A percentile compares a stretch with the other conserved stretches of the same genome.
Conservation (phyloP, 169 alveolate species). For the Cryptosporidium sp. region DNA sequence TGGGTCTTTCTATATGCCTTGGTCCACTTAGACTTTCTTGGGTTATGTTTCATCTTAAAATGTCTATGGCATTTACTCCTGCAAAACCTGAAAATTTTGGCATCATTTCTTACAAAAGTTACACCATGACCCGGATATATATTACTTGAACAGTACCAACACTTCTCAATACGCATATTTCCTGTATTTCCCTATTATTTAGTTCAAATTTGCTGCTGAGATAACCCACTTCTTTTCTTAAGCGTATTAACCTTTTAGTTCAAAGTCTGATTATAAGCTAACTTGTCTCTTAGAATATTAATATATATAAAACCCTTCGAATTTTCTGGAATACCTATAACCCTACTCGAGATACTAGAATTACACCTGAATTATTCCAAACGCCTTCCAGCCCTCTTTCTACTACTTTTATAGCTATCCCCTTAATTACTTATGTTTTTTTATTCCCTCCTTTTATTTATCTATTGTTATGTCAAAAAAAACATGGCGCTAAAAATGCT, state of each 20-base stretch:
- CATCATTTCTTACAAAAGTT: slow-evolving; percentile 97
- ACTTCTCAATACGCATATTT: slow-evolving; percentile 95
- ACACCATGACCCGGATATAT: slow-evolving; percentile 99
- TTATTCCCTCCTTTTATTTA: slow-evolving; percentile 27
- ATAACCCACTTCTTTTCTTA: background rate
- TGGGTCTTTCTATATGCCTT: slow-evolving; percentile 95
- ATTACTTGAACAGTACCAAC: slow-evolving; percentile 96
- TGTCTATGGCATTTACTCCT: slow-evolving; percentile 97
- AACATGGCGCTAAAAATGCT: slow-evolving; percentile 9
- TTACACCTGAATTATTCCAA: background rate
- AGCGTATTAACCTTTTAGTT: background rate
- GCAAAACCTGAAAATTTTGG: slow-evolving; percentile 97
- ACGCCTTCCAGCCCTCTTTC: background rate
- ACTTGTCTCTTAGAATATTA: background rate
- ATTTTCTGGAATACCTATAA: background rate
- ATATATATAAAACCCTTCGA: background rate
- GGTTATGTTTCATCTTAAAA: slow-evolving; percentile 98
- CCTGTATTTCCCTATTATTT: background rate
- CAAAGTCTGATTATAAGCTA: background rate
- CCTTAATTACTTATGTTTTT: background rate
- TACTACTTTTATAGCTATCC: background rate
- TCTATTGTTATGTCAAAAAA: slow-evolving; percentile 15
- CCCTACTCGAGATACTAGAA: background rate
- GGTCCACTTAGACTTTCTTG: slow-evolving; percentile 98
- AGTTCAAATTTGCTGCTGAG: background rate